These are phyloP conservation scores for Lasiosphaeriaceae sp. DNA, from an alignment of 495 filamentous ascomycete genomes.

Conservation along the genomic window DNA sequence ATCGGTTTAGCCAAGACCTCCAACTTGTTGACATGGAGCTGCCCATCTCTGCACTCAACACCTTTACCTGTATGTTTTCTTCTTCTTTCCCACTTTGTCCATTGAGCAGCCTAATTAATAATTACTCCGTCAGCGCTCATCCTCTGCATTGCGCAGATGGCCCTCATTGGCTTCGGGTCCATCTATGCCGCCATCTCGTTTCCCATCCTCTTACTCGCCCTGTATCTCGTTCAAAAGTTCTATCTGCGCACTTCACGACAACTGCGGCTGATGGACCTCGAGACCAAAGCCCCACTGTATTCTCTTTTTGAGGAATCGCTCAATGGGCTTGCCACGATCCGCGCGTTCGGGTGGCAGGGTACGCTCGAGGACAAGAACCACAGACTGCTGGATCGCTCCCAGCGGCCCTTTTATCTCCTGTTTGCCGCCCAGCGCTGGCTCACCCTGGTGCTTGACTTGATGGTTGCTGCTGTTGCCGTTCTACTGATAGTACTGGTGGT, in stretches of 20 bases:
- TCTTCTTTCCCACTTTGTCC: not conserved
- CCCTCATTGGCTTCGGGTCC: constrained; percentile 43
- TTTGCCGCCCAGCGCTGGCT: constrained; percentile 46
- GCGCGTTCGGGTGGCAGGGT: constrained; percentile 43
- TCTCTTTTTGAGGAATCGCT: constrained; percentile 56
- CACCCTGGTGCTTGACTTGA: constrained; percentile 39
- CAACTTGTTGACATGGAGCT: constrained; percentile 58
- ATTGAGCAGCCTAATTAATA: not conserved
- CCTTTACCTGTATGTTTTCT: constrained; percentile 15
- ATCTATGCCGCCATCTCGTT: constrained; percentile 41
- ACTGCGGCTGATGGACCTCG: constrained; percentile 59
- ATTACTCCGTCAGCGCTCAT: constrained; percentile 10
- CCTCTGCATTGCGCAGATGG: constrained; percentile 30
- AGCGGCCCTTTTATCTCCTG: constrained; percentile 43
- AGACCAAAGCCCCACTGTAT: constrained; percentile 60
- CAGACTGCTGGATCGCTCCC: constrained; percentile 33
- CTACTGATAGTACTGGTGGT: constrained; percentile 47
- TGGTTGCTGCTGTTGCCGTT: constrained; percentile 38
- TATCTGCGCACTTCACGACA: constrained; percentile 66
- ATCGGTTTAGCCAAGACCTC: constrained; percentile 57
- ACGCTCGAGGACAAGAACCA: constrained; percentile 24
- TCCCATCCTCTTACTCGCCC: constrained; percentile 23
- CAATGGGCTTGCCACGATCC: constrained; percentile 40
- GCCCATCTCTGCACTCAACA: constrained; percentile 31
- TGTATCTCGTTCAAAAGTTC: constrained; percentile 55